Evolutionary conservation across 2,329 filamentous ascomycete species (phyloP), one percentile per base, ranked within the genome.

Genomic region (Trichoderma afroharzianum): DNA sequence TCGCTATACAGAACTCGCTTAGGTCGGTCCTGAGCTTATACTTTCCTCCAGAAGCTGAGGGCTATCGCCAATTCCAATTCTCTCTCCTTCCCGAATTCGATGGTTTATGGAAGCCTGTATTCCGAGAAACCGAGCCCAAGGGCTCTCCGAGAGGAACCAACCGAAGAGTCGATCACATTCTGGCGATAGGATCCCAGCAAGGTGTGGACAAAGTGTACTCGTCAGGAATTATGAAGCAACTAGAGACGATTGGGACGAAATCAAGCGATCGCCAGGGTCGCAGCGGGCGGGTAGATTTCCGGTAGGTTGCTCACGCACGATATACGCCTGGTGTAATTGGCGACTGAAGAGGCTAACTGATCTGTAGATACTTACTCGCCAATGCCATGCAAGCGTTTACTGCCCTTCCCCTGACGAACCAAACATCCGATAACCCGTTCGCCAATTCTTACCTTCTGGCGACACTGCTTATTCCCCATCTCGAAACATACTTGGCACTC

Each of bases 381-480:
- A 89, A 85, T 73, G 87, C 87, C 5, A 88, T 91, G 85, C 88
- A 90, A 77, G 82, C 84, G 0, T 87, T 86, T 73, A 87, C 85
- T 6, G 81, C 85, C 1, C 87, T 87, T 71, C 83, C 84, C 1
- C 78, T 87, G 8, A 77, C 83, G 4, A 84, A 84, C 69, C 86
- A 88, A 72, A 83, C 83, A 4, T 82, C 84, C 36, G 84, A 86
- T 70, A 88, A 88, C 74, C 88, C 87, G 0, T 87, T 89, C 72
- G 82, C 83, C 18, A 86, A 88, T 74, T 83, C 87, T 1, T 81
- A 84, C 26, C 80, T 88, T 18, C 83, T 91, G 2, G 88, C 89
- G 2, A 85, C 86, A 0, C 81, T 90, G 2, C 83, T 91, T 26
- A 82, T 91, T 50, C 87, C 88, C 1, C 87, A 90, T 72, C 81